Conservation (phyloP, 768 basidiomycete species). For the Strobilomyces dryophilus region DNA sequence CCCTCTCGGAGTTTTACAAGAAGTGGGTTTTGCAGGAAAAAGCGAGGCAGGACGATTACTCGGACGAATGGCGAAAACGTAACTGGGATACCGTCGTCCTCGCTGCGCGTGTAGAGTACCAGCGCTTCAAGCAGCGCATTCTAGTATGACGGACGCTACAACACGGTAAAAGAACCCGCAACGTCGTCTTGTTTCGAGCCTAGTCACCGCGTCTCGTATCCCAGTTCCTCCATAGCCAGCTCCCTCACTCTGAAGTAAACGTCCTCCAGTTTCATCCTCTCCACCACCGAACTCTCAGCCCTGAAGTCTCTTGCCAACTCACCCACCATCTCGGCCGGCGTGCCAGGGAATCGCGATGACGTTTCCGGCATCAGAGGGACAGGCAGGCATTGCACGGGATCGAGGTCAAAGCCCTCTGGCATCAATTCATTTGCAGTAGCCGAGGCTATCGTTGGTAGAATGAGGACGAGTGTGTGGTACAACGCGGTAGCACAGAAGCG, state of each 20-base stretch:
- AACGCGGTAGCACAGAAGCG: conserved; percentile 74
- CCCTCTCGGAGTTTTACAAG: conserved; percentile 68
- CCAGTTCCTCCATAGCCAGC: conserved; percentile 50
- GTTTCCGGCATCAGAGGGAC: conserved; percentile 60
- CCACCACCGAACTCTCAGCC: conserved; percentile 55
- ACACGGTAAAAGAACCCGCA: not conserved
- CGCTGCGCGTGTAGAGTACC: conserved; percentile 52
- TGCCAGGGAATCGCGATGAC: conserved; percentile 68
- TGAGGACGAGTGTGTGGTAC: conserved; percentile 56
- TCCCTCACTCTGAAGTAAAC: conserved; percentile 62
- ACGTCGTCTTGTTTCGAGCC: not conserved
- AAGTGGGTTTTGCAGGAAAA: conserved; percentile 74
- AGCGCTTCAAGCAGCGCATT: conserved; percentile 37
- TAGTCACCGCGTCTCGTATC: conserved; percentile 30
- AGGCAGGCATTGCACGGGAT: conserved; percentile 54
- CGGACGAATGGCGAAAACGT: conserved; percentile 60
- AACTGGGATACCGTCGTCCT: conserved; percentile 56
- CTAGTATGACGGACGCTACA: too few species aligned
- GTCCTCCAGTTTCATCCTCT: conserved; percentile 51
- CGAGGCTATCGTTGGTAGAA: conserved; percentile 34
- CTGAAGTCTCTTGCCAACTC: conserved; percentile 57
- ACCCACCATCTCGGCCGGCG: conserved; percentile 61
- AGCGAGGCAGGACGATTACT: conserved; percentile 53
- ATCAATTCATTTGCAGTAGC: conserved; percentile 30
- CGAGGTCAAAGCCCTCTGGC: conserved; percentile 47